Evolutionary conservation across 805 yeast genomes (phyloP).

Genomic region (Schizosaccharomyces osmophilus): DNA sequence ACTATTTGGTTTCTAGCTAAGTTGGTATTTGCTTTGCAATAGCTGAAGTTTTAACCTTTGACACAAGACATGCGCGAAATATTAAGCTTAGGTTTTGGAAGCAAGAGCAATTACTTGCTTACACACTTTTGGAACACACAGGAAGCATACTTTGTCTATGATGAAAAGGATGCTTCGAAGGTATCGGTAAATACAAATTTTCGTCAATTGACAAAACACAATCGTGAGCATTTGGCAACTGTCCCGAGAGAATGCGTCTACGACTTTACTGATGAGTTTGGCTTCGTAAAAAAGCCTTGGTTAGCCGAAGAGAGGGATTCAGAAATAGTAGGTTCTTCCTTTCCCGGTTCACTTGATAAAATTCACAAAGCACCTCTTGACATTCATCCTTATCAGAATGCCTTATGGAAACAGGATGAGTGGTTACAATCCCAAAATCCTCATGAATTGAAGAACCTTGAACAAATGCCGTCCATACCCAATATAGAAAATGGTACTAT

Average conservation of each 20-base stretch:
- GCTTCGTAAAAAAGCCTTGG: conserved; percentile 20
- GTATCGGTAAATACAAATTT: conserved; percentile 26
- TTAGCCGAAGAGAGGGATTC: background rate
- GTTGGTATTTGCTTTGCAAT: background rate
- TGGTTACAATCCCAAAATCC: background rate
- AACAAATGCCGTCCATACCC: background rate
- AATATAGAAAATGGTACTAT: conserved; percentile 17
- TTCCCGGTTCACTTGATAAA: background rate
- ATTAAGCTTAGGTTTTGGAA: conserved; percentile 43
- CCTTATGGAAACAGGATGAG: background rate
- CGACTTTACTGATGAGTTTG: conserved; percentile 49
- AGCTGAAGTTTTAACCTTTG: background rate
- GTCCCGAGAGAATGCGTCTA: conserved; percentile 49
- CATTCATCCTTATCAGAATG: background rate
- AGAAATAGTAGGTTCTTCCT: background rate
- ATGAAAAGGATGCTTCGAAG: conserved; percentile 10
- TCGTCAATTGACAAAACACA: conserved; percentile 16
- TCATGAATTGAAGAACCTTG: background rate
- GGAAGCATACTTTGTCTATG: conserved; percentile 37
- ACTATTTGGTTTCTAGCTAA: too few species aligned
- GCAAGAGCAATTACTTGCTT: conserved; percentile 42
- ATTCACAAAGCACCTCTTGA: conserved; percentile 3
- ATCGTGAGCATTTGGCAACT: conserved; percentile 28
- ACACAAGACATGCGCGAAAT: conserved; percentile 35
- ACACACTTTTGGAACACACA: conserved; percentile 65